Evolutionary conservation across 2,329 filamentous ascomycete species (phyloP).

Genomic region (Leptosphaerulina australis): DNA sequence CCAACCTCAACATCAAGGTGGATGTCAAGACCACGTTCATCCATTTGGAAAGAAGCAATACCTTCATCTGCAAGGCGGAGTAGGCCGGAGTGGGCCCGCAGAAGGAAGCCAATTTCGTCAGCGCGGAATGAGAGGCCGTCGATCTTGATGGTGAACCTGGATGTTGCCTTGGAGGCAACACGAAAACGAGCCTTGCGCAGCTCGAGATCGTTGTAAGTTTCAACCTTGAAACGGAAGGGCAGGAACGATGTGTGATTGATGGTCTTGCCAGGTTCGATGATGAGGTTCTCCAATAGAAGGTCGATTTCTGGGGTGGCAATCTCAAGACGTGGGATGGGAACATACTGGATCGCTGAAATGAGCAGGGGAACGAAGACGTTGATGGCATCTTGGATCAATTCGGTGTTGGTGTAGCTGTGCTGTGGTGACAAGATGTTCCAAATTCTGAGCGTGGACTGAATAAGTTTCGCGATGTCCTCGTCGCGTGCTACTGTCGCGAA

Average conservation of each 20-base stretch:
- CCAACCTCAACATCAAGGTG: slow-evolving; percentile 84
- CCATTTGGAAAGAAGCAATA: slow-evolving; percentile 82
- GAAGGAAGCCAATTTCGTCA: slow-evolving; percentile 87
- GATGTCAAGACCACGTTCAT: slow-evolving; percentile 86
- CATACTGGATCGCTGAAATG: slow-evolving; percentile 78
- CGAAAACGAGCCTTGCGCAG: slow-evolving; percentile 77
- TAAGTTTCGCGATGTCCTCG: slow-evolving; percentile 70
- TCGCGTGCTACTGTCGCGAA: slow-evolving; percentile 73
- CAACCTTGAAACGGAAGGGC: slow-evolving; percentile 79
- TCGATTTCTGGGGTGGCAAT: slow-evolving; percentile 83
- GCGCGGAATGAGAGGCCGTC: slow-evolving; percentile 84
- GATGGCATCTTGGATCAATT: slow-evolving; percentile 75
- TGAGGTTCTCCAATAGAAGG: slow-evolving; percentile 85
- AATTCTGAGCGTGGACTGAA: slow-evolving; percentile 70
- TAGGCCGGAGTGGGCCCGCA: slow-evolving; percentile 77
- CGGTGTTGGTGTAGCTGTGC: slow-evolving; percentile 68
- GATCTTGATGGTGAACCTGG: slow-evolving; percentile 76
- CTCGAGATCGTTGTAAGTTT: slow-evolving; percentile 85
- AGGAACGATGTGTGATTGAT: slow-evolving; percentile 88
- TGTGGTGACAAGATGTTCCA: slow-evolving; percentile 71
- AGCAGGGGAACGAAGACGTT: slow-evolving; percentile 81
- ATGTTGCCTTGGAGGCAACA: slow-evolving; percentile 71
- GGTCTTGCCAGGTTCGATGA: slow-evolving; percentile 84
- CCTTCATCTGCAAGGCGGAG: slow-evolving; percentile 80
- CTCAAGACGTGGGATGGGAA: slow-evolving; percentile 91